Percentiles rank a stretch among this genome's conserved stretches.
phyloP scores from a whole-genome alignment of 1,284 basidiomycete genomes.

The Ustilago bromivora region DNA sequence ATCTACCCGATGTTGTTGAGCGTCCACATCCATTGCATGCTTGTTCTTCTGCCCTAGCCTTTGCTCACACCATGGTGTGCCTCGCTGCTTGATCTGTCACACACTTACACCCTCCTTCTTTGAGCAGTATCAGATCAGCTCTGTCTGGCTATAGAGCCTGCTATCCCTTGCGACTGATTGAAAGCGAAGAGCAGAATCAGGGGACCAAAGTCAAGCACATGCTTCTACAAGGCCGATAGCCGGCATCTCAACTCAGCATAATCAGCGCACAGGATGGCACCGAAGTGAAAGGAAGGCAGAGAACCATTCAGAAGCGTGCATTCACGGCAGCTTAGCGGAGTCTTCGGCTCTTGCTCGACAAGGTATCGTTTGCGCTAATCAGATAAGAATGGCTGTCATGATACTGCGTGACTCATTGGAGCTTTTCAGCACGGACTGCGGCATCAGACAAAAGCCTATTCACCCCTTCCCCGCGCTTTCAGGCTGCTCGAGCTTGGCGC shows the following conservation, averaged over 20 bases:
- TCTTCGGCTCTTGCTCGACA: slow-evolving; percentile 1
- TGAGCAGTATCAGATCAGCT: background rate
- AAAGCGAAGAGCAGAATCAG: background rate
- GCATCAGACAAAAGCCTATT: background rate
- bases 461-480: background rate
- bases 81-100: too few species aligned
- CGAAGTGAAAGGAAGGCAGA: background rate
- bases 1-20: too few species aligned
- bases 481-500: background rate
- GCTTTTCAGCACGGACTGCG: slow-evolving; percentile 9
- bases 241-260: background rate
- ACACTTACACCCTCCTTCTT: too few species aligned
- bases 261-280: background rate
- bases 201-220: background rate
- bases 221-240: too few species aligned
- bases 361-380: slow-evolving; percentile 15
- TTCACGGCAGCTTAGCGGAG: background rate
- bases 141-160: background rate
- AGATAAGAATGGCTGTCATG: slow-evolving; percentile 13
- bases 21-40: too few species aligned
- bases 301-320: slow-evolving; percentile 10
- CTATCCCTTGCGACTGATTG: background rate
- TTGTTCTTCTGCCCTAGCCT: too few species aligned
- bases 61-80: too few species aligned
- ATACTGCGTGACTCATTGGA: slow-evolving; percentile 16